Evolutionary conservation across 176 grass and related monocot genomes (phyloP), one percentile per base, ranked within the genome.

Genomic region (Thinopyrum elongatum): DNA sequence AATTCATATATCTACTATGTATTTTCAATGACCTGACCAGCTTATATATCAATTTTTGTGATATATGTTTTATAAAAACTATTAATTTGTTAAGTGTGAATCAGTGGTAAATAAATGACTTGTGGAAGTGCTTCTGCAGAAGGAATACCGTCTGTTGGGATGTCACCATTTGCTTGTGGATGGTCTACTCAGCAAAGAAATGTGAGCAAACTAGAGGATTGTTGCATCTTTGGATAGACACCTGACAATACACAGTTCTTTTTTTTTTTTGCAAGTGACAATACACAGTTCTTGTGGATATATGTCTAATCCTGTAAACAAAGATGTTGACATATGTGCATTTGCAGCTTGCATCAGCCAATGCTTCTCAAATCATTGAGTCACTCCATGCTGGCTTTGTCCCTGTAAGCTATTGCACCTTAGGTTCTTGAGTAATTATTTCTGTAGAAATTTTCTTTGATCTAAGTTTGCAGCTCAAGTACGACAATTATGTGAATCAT

Each of bases 91-190:
- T 4, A 14, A 21, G 16, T 74, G 29, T 22, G 26, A 84, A 68
- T 46, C 42, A 60, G 6, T 87, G 34, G 19, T 75, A 31, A 34
- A 14, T 36, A 67, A 60, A 30, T 69, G 36, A 33, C 44, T 69
- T 51, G 44, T 49, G 12, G 27, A 84, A 81, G 5, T 81, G 62
- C 49, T 88, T 64, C 80, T 87, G 90, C 83, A 98, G 93, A 95
- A 98, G 93, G 95, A 85, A 95, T 98, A 92, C 95, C 95, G 33
- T 93, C 93, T 81, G 91, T 98, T 92, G 93, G 93, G 80, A 90
- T 98, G 85, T 87, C 95, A 84, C 93, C 95, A 76, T 98, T 98
- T 89, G 90, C 96, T 86, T 98, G 93, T 88, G 93, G 96, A 86
- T 98, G 96, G 96, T 94, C 92, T 75, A 98, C 96, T 71, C 51